Evolutionary conservation across 2,329 filamentous ascomycete genomes (phyloP).

Genomic region (Metarhizium album): DNA sequence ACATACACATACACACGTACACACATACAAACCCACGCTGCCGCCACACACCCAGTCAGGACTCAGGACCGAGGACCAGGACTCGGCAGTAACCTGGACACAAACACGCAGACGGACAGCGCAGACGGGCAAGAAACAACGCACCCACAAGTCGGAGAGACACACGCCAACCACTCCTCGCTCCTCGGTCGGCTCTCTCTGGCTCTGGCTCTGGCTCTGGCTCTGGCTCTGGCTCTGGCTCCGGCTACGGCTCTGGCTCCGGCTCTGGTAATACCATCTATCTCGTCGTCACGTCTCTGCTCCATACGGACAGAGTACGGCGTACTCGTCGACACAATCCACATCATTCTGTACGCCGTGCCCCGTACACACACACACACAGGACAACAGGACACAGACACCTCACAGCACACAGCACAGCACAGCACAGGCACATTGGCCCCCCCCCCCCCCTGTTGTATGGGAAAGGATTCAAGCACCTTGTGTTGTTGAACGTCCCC

Average conservation of each 20-base stretch:
- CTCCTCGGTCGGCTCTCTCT: not conserved
- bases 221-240: not conserved
- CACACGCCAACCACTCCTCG: not conserved
- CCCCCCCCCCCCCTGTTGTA: constrained; percentile 2
- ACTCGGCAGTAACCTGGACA: constrained; percentile 4
- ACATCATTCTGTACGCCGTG: not conserved
- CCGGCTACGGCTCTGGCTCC: not conserved
- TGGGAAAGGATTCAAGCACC: constrained; percentile 4
- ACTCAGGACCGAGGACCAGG: too few relatives aligned
- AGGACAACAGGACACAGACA: not conserved
- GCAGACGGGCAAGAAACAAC: constrained; percentile 3
- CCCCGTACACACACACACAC: not conserved
- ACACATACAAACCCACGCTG: not conserved
- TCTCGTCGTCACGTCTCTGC: too few relatives aligned
- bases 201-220: not conserved
- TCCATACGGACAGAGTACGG: too few relatives aligned
- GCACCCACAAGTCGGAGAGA: not conserved
- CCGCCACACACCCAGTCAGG: not conserved
- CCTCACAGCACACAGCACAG: not conserved
- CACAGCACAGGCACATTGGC: not conserved
- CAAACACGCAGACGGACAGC: not conserved
- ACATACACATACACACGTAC: not conserved
- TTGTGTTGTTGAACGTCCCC: constrained; percentile 3
- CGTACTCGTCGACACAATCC: not conserved
- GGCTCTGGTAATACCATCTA: too few relatives aligned